A percentile compares a stretch with the other conserved stretches of the same genome.
Evolutionary conservation across 257 asterid genomes (phyloP).

Genomic region (Anisodus tanguticus): DNA sequence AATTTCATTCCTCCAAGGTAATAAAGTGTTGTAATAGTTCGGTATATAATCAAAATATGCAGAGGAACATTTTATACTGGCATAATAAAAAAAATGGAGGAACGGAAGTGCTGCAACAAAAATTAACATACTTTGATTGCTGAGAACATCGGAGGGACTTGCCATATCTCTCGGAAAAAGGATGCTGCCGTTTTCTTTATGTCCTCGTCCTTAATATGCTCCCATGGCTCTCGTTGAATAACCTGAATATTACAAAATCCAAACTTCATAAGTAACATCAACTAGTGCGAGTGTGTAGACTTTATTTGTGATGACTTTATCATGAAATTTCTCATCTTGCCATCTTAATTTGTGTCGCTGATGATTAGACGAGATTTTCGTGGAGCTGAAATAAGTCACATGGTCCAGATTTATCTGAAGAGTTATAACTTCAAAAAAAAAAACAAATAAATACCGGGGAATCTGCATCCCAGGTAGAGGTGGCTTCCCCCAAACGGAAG

Average conservation of each 20-base stretch:
- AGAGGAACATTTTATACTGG: background rate
- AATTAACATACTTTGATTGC: constrained; percentile 84
- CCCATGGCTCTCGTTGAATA: constrained; percentile 94
- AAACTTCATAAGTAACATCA: constrained; percentile 8
- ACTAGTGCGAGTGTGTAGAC: background rate
- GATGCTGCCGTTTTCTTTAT: constrained; percentile 83
- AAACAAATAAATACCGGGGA: constrained; percentile 71
- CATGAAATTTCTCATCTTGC: constrained; percentile 5
- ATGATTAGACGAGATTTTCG: background rate
- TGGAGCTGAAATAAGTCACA: background rate
- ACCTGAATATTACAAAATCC: constrained; percentile 51
- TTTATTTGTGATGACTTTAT: background rate
- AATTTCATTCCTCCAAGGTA: background rate
- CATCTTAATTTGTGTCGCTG: background rate
- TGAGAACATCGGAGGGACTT: constrained; percentile 99
- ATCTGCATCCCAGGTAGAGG: constrained; percentile 99
- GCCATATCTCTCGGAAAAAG: constrained; percentile 90
- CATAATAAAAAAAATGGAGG: background rate
- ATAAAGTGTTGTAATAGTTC: background rate
- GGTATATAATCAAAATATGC: constrained; percentile 8
- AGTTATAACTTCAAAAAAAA: constrained; percentile 25
- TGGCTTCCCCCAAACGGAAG: constrained; percentile 96
- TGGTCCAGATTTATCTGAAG: background rate
- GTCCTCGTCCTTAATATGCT: constrained; percentile 80
- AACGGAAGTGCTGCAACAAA: background rate